These are phyloP conservation scores for Phytomonas sp. DNA, from an alignment of 208 protist genomes.

Conservation along the genomic window DNA sequence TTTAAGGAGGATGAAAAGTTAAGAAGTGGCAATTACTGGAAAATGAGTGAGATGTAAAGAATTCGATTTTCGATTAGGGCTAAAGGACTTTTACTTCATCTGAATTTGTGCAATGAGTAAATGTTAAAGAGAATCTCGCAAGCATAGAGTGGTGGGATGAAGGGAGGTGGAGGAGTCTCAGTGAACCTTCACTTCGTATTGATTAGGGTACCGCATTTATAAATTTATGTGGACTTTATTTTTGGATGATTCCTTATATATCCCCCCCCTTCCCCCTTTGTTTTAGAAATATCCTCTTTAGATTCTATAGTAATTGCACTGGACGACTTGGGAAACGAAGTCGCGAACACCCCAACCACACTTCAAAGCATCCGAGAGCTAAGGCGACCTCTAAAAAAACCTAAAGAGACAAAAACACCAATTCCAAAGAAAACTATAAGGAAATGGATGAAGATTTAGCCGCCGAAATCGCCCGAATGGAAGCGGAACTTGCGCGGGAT, in stretches of 20 bases:
- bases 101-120: neutral
- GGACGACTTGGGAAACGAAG: neutral
- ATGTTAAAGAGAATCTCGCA: neutral
- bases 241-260: neutral
- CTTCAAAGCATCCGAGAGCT: neutral
- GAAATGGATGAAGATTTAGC: constrained; percentile 65
- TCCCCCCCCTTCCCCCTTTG: too few relatives aligned
- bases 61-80: neutral
- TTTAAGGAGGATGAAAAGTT: neutral
- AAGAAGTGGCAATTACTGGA: neutral
- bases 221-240: neutral
- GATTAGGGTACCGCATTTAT: neutral
- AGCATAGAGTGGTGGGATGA: neutral
- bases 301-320: neutral
- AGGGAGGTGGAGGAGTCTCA: neutral
- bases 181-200: neutral
- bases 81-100: neutral
- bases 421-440: neutral
- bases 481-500: constrained; percentile 66
- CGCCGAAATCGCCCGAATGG: constrained; percentile 67
- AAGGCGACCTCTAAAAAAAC: neutral
- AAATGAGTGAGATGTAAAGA: neutral
- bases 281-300: neutral
- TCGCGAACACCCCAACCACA: neutral
- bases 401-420: neutral